Percentiles rank a stretch among this genome's conserved stretches.
phyloP scores from a whole-genome alignment of 2,329 filamentous ascomycete genomes.

The Stromatinia cepivora region DNA sequence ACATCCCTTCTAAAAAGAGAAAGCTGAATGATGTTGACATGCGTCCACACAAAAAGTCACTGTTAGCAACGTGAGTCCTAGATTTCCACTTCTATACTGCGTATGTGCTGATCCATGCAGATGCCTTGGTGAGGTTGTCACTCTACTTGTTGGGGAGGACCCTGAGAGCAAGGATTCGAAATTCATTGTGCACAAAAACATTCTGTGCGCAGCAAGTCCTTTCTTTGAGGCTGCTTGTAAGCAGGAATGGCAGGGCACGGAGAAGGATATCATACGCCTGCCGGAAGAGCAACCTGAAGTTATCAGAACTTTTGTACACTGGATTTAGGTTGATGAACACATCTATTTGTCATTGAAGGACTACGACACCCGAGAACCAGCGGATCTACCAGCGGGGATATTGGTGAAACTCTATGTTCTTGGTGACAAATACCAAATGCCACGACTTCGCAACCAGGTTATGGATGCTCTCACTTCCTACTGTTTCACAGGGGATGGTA shows the following conservation, averaged over 20 bases:
- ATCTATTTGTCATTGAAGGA: background rate
- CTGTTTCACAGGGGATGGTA: too few species aligned
- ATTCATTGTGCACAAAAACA: conserved; percentile 24
- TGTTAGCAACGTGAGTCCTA: background rate
- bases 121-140: background rate
- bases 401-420: background rate
- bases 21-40: background rate
- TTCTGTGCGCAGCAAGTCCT: conserved; percentile 25
- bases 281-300: conserved; percentile 1
- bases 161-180: background rate
- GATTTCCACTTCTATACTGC: background rate
- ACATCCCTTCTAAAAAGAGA: background rate
- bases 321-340: background rate
- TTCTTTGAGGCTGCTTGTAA: conserved; percentile 27
- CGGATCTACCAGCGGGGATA: background rate
- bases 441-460: background rate
- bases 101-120: background rate
- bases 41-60: background rate
- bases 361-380: background rate
- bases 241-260: conserved; percentile 17
- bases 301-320: background rate
- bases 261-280: conserved; percentile 20
- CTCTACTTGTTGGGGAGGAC: conserved; percentile 24
- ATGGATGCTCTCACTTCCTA: background rate
- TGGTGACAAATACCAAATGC: conserved; percentile 4